phyloP scores from a whole-genome alignment of 2,329 filamentous ascomycete genomes.

The Epichloe baconii region DNA sequence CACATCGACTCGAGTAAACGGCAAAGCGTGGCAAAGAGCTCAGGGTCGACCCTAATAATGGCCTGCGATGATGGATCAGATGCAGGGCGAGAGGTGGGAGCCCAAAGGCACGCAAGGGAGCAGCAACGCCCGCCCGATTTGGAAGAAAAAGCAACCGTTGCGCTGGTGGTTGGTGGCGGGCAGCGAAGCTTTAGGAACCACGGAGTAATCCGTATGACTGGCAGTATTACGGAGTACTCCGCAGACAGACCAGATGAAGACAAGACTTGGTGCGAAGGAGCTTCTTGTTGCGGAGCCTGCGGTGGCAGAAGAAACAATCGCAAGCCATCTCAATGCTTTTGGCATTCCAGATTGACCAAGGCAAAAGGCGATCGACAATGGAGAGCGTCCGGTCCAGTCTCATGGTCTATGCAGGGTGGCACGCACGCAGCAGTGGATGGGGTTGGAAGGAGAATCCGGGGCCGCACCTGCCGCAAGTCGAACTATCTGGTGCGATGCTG shows the following conservation, averaged over 20 bases:
- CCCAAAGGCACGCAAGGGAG: constrained; percentile 4
- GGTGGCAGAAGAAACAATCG: not conserved
- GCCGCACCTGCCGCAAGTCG: not conserved
- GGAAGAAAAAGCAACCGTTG: constrained; percentile 1
- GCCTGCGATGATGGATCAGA: not conserved
- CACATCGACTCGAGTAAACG: not conserved
- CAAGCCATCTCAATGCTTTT: not conserved
- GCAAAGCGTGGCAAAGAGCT: not conserved
- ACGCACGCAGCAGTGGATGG: not conserved
- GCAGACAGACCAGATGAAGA: not conserved
- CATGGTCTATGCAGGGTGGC: not conserved
- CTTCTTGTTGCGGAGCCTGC: not conserved
- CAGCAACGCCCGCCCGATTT: not conserved
- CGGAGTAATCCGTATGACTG: no score
- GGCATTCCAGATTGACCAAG: not conserved
- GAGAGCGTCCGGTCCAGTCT: not conserved
- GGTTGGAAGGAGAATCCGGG: not conserved
- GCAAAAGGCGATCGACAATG: not conserved
- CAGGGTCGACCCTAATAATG: no score
- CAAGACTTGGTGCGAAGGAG: not conserved
- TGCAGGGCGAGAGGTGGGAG: constrained; percentile 2
- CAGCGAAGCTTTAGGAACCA: not conserved
- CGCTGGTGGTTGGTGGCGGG: not conserved
- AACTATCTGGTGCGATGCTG: not conserved
- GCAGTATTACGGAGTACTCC: no score